Evolutionary conservation across 2,329 filamentous ascomycete genomes (phyloP).

Genomic region (Cladobotryum mycophilum): DNA sequence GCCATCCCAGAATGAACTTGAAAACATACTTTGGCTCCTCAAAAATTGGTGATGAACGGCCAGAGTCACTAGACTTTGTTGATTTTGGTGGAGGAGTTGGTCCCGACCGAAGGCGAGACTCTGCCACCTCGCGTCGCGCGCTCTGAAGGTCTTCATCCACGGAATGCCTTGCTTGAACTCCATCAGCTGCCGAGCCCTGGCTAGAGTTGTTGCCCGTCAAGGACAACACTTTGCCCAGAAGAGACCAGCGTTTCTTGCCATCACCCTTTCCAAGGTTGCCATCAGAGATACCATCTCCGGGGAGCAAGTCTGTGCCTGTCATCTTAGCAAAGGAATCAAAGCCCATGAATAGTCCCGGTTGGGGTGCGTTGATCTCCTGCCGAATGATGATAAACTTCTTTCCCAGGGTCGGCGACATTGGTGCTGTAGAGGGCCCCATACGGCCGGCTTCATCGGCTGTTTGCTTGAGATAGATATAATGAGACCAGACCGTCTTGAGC

Average conservation of each 20-base stretch:
- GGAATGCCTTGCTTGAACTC: conserved; percentile 18
- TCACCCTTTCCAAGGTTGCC: conserved; percentile 27
- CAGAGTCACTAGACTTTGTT: conserved; percentile 36
- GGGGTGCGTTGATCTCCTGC: conserved; percentile 55
- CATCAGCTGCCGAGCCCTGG: conserved; percentile 6
- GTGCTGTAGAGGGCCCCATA: conserved; percentile 64
- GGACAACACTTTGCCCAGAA: conserved; percentile 58
- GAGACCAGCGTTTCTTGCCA: conserved; percentile 55
- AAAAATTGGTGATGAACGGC: conserved; percentile 48
- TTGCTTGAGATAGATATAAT: conserved; percentile 70
- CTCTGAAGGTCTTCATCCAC: conserved; percentile 44
- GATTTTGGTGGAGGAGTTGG: conserved; percentile 33
- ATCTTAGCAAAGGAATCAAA: conserved; percentile 41
- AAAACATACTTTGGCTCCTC: conserved; percentile 59
- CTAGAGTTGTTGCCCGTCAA: conserved; percentile 19
- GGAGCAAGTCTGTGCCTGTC: conserved; percentile 17
- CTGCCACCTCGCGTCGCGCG: conserved; percentile 44
- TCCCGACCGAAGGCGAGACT: conserved; percentile 30
- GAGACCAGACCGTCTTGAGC: conserved; percentile 67
- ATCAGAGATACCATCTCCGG: conserved; percentile 22
- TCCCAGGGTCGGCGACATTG: conserved; percentile 78
- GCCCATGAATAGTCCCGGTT: conserved; percentile 42
- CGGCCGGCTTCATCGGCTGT: conserved; percentile 51
- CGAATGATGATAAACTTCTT: conserved; percentile 85
- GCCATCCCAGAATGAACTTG: conserved; percentile 67